A percentile compares a stretch with the other conserved stretches of the same genome.
Evolutionary conservation across 768 basidiomycete genomes (phyloP).

Genomic region (Chiua virens): DNA sequence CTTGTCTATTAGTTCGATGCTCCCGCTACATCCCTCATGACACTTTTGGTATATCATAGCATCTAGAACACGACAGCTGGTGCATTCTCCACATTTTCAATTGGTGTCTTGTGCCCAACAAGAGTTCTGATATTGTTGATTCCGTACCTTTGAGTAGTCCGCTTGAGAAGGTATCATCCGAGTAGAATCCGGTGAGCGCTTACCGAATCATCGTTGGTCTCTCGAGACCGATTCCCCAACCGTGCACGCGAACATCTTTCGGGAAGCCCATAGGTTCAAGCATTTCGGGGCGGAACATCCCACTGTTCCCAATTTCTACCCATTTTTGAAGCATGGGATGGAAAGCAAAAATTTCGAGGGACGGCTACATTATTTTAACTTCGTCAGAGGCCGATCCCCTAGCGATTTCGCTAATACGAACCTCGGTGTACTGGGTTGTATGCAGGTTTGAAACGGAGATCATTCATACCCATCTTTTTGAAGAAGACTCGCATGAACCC

Average conservation of each 20-base stretch:
- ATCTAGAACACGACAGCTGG: conserved; percentile 86
- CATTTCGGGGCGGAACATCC: conserved; percentile 99
- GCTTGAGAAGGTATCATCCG: conserved; percentile 2
- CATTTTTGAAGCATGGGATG: conserved; percentile 91
- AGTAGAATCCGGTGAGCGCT: conserved; percentile 22
- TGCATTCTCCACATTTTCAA: conserved; percentile 85
- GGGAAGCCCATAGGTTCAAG: conserved; percentile 98
- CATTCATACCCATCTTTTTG: conserved; percentile 93
- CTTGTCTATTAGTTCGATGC: conserved; percentile 1
- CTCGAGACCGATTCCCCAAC: conserved; percentile 94
- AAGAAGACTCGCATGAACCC: conserved; percentile 99
- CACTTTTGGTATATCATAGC: conserved; percentile 9
- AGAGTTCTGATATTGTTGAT: conserved; percentile 97
- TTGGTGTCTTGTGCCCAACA: conserved; percentile 94
- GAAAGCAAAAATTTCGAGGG: conserved; percentile 98
- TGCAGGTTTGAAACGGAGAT: conserved; percentile 96
- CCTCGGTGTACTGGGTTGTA: conserved; percentile 99
- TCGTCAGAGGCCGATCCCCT: neutral
- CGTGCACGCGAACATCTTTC: conserved; percentile 92
- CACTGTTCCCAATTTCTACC: conserved; percentile 99
- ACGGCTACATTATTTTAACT: conserved; percentile 55
- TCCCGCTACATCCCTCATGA: neutral
- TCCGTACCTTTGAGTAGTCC: conserved; percentile 64
- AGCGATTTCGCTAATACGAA: conserved; percentile 24
- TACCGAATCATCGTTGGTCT: conserved; percentile 98